Evolutionary conservation across 306 rosid species (phyloP).

Genomic region (Vigna angularis): DNA sequence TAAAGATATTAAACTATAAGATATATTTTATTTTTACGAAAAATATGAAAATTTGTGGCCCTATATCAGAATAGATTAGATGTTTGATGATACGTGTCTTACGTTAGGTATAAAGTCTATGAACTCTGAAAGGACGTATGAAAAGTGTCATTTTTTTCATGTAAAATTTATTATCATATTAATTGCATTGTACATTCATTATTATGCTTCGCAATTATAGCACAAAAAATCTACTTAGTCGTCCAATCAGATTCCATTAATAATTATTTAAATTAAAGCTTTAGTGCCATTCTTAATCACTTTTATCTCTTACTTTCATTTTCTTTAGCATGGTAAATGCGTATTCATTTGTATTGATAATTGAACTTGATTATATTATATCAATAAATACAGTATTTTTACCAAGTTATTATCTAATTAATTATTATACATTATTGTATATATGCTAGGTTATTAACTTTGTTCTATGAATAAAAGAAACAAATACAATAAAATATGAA

Average conservation of each 20-base stretch:
- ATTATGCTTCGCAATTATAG: neutral
- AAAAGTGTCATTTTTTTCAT: neutral
- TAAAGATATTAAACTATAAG: neutral
- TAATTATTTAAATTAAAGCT: neutral
- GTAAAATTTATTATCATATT: neutral
- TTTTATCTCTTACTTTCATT: neutral
- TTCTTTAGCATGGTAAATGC: neutral
- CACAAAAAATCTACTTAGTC: neutral
- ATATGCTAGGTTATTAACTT: no score
- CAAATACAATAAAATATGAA: neutral
- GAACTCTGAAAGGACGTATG: slow-evolving; percentile 41
- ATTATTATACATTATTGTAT: no score
- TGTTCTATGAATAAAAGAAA: no score
- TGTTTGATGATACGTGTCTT: slow-evolving; percentile 32
- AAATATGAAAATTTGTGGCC: slow-evolving; percentile 8
- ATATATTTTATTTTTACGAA: neutral
- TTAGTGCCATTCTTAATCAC: neutral
- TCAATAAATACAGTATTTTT: no score
- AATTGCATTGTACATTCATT: neutral
- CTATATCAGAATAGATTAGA: slow-evolving; percentile 31
- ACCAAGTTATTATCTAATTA: no score
- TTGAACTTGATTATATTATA: no score
- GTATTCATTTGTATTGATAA: no score
- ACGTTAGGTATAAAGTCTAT: slow-evolving; percentile 39
- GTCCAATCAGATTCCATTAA: neutral